Evolutionary conservation across 1,139 yeast species (phyloP), one percentile per base, ranked within the genome.

Genomic region (Sugiyamaella castrensis): DNA sequence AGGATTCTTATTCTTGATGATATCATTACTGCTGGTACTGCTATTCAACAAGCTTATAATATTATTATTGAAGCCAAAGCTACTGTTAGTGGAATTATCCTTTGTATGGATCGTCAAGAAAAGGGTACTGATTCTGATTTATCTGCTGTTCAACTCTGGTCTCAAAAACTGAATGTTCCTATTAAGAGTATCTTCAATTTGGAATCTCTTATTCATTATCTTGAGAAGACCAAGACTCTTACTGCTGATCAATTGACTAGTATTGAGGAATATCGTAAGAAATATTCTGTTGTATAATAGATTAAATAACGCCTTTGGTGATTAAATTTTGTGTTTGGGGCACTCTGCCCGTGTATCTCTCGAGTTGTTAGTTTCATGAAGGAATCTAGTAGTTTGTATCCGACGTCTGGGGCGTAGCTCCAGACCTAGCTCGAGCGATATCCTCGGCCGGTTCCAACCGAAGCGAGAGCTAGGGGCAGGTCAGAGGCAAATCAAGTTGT

Each of bases 1-100:
- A 77, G 76, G 54, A 80, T 89, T 31, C 74, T 92, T 62, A 85
- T 92, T 61, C 88, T 92, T 57, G 98, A 92, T 69, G 98, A 92
- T 63, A 98, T 92, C 44, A 91, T 92, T 82, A 92, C 98, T 53
- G 98, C 98, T 2, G 98, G 98, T 36, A 92, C 98, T 52, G 98
- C 98, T 47, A 89, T 91, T 66, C 86, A 85, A 62, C 98, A 92
- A 70, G 97, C 98, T 0, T 86, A 88, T 59, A 81, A 77, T 47
- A 86, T 92, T 61, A 88, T 92, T 61, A 74, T 74, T 26, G 72
- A 66, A 27, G 92, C 83, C 60, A 74, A 80, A 38, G 98, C 96
- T 47, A 64, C 72, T 19, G 85, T 88, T 31, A 87, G 81, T 38
- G 98, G 95, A 3, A 80, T 89, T 53, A 83, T 89, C 56, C 87